phyloP scores from a whole-genome alignment of 352 stramenopile genomes.

The Blastocystis sp. region DNA sequence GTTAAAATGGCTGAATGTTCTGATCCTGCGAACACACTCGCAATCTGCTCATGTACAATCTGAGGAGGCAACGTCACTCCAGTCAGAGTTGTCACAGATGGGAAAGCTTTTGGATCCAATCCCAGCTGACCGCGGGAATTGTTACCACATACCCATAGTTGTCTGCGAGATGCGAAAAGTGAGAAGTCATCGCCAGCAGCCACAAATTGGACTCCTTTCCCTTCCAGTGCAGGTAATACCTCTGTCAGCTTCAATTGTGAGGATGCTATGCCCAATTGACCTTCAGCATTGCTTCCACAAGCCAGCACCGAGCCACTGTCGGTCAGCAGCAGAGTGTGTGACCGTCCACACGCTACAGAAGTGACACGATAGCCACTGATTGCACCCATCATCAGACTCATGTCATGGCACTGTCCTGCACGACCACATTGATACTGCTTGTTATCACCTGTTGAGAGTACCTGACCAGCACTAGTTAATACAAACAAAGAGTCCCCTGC shows the following conservation, averaged over 20 bases:
- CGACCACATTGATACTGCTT: slow-evolving; percentile 10
- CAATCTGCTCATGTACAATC: not conserved
- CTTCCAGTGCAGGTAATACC: not conserved
- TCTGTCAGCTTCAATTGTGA: not conserved
- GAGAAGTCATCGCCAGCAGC: slow-evolving; percentile 28
- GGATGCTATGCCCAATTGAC: not conserved
- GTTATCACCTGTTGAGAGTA: slow-evolving; percentile 1
- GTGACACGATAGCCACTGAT: not conserved
- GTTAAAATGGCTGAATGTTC: not conserved
- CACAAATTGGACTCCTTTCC: not conserved
- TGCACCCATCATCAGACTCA: not conserved
- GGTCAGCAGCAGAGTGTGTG: slow-evolving; percentile 18
- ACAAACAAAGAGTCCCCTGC: not conserved
- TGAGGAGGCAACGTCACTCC: not conserved
- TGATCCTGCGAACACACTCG: not conserved
- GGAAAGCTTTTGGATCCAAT: not conserved
- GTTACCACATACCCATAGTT: not conserved
- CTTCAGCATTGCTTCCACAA: slow-evolving; percentile 5
- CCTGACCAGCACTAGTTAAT: not conserved
- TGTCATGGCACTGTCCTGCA: not conserved
- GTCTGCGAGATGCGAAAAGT: slow-evolving; percentile 18
- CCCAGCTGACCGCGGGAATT: slow-evolving; percentile 36
- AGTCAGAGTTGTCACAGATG: not conserved
- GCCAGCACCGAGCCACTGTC: slow-evolving; percentile 10
- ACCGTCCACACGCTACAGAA: not conserved